phyloP scores from a whole-genome alignment of 768 basidiomycete genomes.

The Trametes sanguinea region DNA sequence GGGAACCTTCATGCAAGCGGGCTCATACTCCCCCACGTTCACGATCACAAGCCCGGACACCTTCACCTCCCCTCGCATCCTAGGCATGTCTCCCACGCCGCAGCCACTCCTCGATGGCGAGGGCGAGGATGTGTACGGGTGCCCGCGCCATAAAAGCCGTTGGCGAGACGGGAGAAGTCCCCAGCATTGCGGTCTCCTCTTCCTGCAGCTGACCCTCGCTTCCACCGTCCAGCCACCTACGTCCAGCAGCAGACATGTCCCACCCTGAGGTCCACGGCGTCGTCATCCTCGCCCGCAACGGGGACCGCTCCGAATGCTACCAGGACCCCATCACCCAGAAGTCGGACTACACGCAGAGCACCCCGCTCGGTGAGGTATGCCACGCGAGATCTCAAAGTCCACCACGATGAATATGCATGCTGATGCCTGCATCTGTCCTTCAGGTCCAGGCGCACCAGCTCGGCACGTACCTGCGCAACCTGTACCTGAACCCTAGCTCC shows the following conservation, averaged over 20 bases:
- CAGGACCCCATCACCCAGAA: slow-evolving; percentile 74
- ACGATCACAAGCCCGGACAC: slow-evolving; percentile 3
- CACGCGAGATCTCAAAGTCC: neutral
- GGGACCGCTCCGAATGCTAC: slow-evolving; percentile 67
- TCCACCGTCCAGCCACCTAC: neutral
- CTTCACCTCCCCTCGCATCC: neutral
- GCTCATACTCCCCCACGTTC: neutral
- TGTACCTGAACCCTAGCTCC: slow-evolving; percentile 68
- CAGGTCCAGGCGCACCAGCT: slow-evolving; percentile 71
- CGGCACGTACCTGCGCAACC: slow-evolving; percentile 60
- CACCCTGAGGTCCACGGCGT: slow-evolving; percentile 68
- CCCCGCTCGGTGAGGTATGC: slow-evolving; percentile 70
- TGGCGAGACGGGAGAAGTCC: neutral
- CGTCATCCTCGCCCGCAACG: slow-evolving; percentile 77
- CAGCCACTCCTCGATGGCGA: slow-evolving; percentile 6
- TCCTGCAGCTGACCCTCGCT: slow-evolving; percentile 4
- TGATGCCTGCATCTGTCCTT: neutral
- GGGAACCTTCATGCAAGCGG: slow-evolving; percentile 4
- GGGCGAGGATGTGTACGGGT: neutral
- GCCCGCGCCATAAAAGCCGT: neutral
- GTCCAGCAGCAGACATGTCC: slow-evolving; percentile 31
- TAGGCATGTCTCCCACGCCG: slow-evolving; percentile 8
- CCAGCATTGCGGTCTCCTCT: slow-evolving; percentile 25
- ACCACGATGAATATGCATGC: neutral
- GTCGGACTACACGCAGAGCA: slow-evolving; percentile 63